A percentile compares a stretch with the other conserved stretches of the same genome.
Conservation (phyloP, 73 alveolate species). For the Paraurostyla sp. region DNA sequence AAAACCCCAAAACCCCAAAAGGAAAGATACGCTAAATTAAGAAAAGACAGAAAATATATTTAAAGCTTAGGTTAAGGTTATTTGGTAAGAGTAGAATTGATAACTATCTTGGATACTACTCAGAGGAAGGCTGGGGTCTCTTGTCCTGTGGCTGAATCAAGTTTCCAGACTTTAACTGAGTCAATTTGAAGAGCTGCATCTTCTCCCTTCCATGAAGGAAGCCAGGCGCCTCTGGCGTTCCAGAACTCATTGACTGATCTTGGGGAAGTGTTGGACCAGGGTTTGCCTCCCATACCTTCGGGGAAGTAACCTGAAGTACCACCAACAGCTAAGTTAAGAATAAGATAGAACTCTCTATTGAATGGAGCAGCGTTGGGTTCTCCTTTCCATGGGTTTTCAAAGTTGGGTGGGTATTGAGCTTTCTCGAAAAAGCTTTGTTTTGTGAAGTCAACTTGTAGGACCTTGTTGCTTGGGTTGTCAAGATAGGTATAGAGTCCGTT, state of each 20-base stretch:
- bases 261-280: constrained; percentile 73
- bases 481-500: constrained; percentile 68
- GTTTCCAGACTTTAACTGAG: constrained; percentile 52
- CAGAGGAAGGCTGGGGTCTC: background rate
- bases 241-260: constrained; percentile 66
- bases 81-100: too few relatives aligned
- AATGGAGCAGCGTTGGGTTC: constrained; percentile 79
- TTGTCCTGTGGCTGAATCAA: background rate
- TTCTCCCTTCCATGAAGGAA: constrained; percentile 67
- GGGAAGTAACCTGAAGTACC: constrained; percentile 85
- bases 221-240: constrained; percentile 77
- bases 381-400: constrained; percentile 81
- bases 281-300: constrained; percentile 80
- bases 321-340: constrained; percentile 90
- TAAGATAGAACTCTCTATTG: constrained; percentile 76
- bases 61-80: too few relatives aligned
- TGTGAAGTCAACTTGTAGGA: constrained; percentile 61
- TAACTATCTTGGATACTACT: too few relatives aligned
- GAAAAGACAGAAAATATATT: too few relatives aligned
- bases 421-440: constrained; percentile 61
- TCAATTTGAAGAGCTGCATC: constrained; percentile 53
- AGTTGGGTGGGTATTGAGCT: constrained; percentile 70
- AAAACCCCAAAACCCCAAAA: too few relatives aligned
- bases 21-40: too few relatives aligned
- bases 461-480: constrained; percentile 72